phyloP scores from a whole-genome alignment of 2,329 filamentous ascomycete genomes.

The Trichocomaceae sp. region DNA sequence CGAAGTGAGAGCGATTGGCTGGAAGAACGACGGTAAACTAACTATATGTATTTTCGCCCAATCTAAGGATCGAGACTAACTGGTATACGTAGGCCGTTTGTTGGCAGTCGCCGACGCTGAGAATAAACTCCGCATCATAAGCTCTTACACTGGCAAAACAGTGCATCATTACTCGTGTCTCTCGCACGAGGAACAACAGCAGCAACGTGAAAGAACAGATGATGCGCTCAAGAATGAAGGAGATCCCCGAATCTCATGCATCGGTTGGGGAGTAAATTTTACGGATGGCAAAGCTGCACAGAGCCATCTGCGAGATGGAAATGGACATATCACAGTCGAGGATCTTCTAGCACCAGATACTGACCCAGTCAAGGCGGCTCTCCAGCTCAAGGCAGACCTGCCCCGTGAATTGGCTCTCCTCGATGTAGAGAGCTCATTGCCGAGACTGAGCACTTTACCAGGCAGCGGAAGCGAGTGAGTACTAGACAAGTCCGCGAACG shows the following conservation, averaged over 20 bases:
- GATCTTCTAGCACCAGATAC: constrained; percentile 36
- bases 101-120: constrained; percentile 81
- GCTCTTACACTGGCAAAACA: constrained; percentile 72
- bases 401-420: constrained; percentile 66
- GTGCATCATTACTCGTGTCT: constrained; percentile 59
- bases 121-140: constrained; percentile 68
- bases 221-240: background rate
- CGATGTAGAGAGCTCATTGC: constrained; percentile 68
- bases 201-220: constrained; percentile 1
- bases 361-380: constrained; percentile 30
- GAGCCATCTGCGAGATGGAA: constrained; percentile 31
- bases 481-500: no score
- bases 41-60: background rate
- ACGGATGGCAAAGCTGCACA: constrained; percentile 44
- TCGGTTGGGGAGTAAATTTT: constrained; percentile 52
- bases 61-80: background rate
- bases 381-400: constrained; percentile 49
- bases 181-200: constrained; percentile 15
- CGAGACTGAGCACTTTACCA: constrained; percentile 67
- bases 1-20: constrained; percentile 41
- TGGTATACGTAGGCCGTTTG: constrained; percentile 47
- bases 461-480: constrained; percentile 54
- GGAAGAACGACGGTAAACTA: constrained; percentile 61
- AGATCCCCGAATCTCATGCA: constrained; percentile 35
- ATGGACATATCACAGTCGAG: constrained; percentile 34